These are phyloP conservation scores for Thinopyrum obtusiflorum DNA, from an alignment of 202 grass and related monocot species.

Conservation along the genomic window DNA sequence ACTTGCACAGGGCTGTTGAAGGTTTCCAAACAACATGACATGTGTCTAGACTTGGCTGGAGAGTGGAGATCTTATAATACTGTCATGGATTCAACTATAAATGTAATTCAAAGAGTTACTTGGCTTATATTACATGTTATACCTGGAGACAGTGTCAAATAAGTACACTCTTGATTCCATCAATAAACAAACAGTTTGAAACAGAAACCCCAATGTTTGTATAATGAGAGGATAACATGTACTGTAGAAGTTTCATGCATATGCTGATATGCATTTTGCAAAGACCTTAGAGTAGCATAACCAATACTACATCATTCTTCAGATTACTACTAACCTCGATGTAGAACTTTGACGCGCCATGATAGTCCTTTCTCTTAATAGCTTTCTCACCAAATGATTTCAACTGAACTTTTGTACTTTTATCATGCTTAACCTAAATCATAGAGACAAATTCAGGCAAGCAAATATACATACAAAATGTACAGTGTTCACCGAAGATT, in stretches of 20 bases:
- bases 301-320: neutral
- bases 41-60: neutral
- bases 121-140: neutral
- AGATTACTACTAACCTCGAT: neutral
- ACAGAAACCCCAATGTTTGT: neutral
- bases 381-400: neutral
- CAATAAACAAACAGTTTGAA: neutral
- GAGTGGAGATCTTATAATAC: too few species aligned
- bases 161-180: neutral
- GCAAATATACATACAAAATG: neutral
- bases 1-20: neutral
- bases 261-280: too few species aligned
- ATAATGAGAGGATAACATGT: neutral
- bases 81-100: too few species aligned
- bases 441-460: neutral
- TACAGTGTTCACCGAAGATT: neutral
- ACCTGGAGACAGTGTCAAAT: neutral
- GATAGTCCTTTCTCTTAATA: neutral
- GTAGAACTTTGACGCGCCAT: neutral
- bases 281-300: too few species aligned
- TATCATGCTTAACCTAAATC: constrained; percentile 19
- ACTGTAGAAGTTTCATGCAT: neutral
- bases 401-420: constrained; percentile 2
- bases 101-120: too few species aligned
- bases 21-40: neutral